Evolutionary conservation across 208 protist genomes (phyloP), one percentile per base, ranked within the genome.

Genomic region (Wallacemonas sp.): DNA sequence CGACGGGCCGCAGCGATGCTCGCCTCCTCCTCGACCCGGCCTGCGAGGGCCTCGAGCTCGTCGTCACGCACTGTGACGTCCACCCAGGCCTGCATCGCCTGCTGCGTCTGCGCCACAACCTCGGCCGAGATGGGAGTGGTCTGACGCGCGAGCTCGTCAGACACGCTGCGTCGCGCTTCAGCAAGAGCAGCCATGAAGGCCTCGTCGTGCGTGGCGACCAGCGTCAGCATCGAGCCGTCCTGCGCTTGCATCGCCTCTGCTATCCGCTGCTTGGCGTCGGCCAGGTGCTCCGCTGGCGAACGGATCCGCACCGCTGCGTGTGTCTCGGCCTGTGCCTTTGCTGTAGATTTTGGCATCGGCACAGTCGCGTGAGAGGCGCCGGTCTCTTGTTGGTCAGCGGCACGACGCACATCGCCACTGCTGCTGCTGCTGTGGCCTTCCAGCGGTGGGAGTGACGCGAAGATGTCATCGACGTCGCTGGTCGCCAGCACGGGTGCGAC

Each of bases 401-500:
- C n/a, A n/a, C n/a, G n/a, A n/a, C n/a, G n/a, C n/a, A n/a, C n/a
- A n/a, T n/a, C n/a, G n/a, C n/a, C n/a, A n/a, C n/a, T n/a, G n/a
- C n/a, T n/a, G n/a, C n/a, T n/a, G n/a, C n/a, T n/a, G n/a, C n/a
- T n/a, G n/a, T n/a, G n/a, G n/a, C n/a, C n/a, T n/a, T 58, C 52
- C 3, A 24, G 52, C 2, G 30, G 30, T 16, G 52, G 52, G 8
- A 58, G 32, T 4, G 9, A 4, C 4, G 52, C 32, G n/a, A 58
- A 58, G 16, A 58, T 39, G 52, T 14, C 61, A 23, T 41, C 63
- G 26, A 52, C 62, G 8, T 43, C 29, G 27, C 30, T 48, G 32
- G 41, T n/a, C n/a, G n/a, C n/a, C n/a, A n/a, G n/a, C n/a, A n/a
- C n/a, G n/a, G n/a, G n/a, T n/a, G n/a, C n/a, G n/a, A n/a, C n/a